Conservation (phyloP, 176 grass and related monocot genomes). For the Zoysia pacifica region DNA sequence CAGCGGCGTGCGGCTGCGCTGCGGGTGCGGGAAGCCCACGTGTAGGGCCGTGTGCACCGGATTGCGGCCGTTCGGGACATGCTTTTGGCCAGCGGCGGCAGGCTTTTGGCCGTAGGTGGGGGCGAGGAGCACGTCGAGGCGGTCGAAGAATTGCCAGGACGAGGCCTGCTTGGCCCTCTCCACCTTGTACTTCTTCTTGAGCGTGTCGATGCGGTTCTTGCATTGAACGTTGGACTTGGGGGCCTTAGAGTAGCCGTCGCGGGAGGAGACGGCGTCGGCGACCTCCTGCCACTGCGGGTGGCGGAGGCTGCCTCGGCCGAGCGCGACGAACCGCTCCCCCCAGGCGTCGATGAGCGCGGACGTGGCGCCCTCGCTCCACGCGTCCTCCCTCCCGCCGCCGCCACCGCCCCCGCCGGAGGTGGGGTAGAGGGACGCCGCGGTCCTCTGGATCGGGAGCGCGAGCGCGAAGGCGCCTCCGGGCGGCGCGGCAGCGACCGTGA, state of each 20-base stretch:
- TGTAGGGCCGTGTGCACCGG: slow-evolving; percentile 44
- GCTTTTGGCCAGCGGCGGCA: not conserved
- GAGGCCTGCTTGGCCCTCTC: slow-evolving; percentile 61
- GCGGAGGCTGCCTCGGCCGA: slow-evolving; percentile 80
- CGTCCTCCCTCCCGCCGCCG: slow-evolving; percentile 74
- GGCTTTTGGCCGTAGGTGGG: slow-evolving; percentile 55
- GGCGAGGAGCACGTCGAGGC: slow-evolving; percentile 59
- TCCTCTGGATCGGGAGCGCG: slow-evolving; percentile 74
- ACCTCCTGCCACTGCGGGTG: slow-evolving; percentile 98
- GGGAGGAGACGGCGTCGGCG: slow-evolving; percentile 79
- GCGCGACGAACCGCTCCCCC: slow-evolving; percentile 84
- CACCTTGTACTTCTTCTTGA: slow-evolving; percentile 99
- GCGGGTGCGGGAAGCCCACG: slow-evolving; percentile 45
- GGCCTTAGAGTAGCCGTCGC: slow-evolving; percentile 76
- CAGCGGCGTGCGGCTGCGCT: slow-evolving; percentile 54
- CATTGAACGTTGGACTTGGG: slow-evolving; percentile 76
- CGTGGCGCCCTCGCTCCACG: slow-evolving; percentile 92
- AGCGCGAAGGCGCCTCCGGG: slow-evolving; percentile 48
- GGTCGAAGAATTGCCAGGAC: not conserved
- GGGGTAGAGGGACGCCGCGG: slow-evolving; percentile 37
- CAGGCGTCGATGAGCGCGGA: slow-evolving; percentile 89
- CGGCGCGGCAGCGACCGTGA: slow-evolving; percentile 53
- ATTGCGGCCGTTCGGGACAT: not conserved
- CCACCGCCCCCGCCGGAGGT: slow-evolving; percentile 40
- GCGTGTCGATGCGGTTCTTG: slow-evolving; percentile 90